Evolutionary conservation across 495 filamentous ascomycete genomes (phyloP), one percentile per base, ranked within the genome.

Genomic region (Geoglossum glabrum): DNA sequence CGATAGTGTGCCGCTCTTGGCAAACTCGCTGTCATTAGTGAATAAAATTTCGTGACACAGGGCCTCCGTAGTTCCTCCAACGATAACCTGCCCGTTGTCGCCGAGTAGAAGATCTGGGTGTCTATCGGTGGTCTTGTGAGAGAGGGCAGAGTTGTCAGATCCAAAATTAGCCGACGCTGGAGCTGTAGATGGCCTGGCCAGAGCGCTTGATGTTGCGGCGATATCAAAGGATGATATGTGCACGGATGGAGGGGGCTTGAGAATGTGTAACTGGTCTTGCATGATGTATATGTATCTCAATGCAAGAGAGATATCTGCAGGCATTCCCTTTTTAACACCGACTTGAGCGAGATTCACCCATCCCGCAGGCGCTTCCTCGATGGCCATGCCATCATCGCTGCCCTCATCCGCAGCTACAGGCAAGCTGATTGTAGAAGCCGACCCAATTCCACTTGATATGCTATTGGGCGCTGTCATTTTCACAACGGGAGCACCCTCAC

Each of bases 21-120:
- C 59, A 54, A 64, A 68, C 38, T 56, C 54, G 25, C 63, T 45
- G 54, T 63, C 61, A 23, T 55, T 56, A 4, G 66, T 64, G 58
- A 68, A 68, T 57, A 68, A 60, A 15, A 68, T 64, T 45, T 68
- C 66, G 55, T 68, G 66, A 26, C 66, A 68, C 15, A 68, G 58
- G 11, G 66, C 66, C 45, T 68, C 66, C 46, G 67, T 61, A 6
- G 66, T 66, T 57, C 66, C 66, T 36, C 62, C 64, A 40, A 61
- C 51, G 19, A 68, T 56, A 17, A 30, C 46, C 28, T 52, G 23
- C 5, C 66, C 64, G 30, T 66, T 49, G 40, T 67, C 61, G 10
- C 51, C 57, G 33, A 64, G 49, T 46, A 62, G 55, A 6, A 68
- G 56, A 45, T 68, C 66, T 21, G 66, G 66, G 58, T 68, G 66